Percentiles rank a stretch among this genome's conserved stretches.
phyloP scores from a whole-genome alignment of 2,329 filamentous ascomycete genomes.

The Aspergillaceae sp. region DNA sequence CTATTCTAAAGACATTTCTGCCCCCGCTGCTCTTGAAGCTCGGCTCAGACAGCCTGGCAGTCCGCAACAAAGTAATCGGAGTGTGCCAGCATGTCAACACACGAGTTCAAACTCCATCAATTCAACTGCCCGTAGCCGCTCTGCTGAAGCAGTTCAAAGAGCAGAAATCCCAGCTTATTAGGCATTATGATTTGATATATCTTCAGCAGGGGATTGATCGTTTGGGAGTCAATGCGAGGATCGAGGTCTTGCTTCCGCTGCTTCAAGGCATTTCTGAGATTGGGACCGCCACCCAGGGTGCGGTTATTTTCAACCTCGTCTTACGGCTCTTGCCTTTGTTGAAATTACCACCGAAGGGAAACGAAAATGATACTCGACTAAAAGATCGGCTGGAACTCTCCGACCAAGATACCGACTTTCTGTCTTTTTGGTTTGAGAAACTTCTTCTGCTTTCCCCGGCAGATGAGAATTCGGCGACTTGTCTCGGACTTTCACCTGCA shows the following conservation, averaged over 20 bases:
- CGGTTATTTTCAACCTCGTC: conserved; percentile 73
- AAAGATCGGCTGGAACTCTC: conserved; percentile 58
- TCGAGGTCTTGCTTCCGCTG: conserved; percentile 62
- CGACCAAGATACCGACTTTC: conserved; percentile 62
- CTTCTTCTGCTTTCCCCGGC: conserved; percentile 61
- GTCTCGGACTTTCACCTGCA: conserved; percentile 54
- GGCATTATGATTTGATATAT: conserved; percentile 81
- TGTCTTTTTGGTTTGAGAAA: conserved; percentile 68
- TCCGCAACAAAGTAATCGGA: conserved; percentile 69
- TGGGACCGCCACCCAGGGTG: conserved; percentile 45
- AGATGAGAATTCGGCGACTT: conserved; percentile 33
- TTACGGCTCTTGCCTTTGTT: conserved; percentile 64
- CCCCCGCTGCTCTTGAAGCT: conserved; percentile 78
- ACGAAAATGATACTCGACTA: conserved; percentile 64
- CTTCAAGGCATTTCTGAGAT: conserved; percentile 58
- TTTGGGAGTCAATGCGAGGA: conserved; percentile 53
- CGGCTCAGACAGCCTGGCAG: conserved; percentile 66
- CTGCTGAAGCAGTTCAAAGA: conserved; percentile 86
- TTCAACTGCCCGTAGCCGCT: conserved; percentile 74
- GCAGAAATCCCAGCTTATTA: conserved; percentile 62
- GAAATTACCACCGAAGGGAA: conserved; percentile 63
- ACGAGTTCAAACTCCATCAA: conserved; percentile 50
- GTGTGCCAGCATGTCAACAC: conserved; percentile 66
- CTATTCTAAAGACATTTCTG: conserved; percentile 69
- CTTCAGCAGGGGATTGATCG: conserved; percentile 73